These are phyloP conservation scores for Mycena chlorophos DNA, from an alignment of 768 basidiomycete species.

Conservation along the genomic window DNA sequence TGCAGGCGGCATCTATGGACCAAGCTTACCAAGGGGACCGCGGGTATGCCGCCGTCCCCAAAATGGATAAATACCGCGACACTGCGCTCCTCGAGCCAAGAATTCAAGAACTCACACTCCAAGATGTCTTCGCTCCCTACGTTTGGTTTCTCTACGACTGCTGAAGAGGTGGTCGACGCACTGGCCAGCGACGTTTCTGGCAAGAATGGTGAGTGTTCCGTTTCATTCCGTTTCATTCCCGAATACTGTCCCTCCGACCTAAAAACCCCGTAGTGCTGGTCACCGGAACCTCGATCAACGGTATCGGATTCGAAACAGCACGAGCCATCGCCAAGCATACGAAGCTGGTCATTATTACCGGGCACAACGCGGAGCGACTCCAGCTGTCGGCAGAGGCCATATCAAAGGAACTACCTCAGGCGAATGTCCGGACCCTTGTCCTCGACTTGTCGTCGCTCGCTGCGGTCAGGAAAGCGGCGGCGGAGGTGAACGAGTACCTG, in stretches of 20 bases:
- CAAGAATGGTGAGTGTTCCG: neutral
- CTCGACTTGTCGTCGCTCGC: slow-evolving; percentile 6
- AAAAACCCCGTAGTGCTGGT: neutral
- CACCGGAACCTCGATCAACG: neutral
- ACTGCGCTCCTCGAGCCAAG: too few relatives aligned
- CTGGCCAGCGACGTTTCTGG: neutral
- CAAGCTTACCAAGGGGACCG: too few relatives aligned
- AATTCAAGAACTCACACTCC: too few relatives aligned
- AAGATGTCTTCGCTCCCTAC: too few relatives aligned
- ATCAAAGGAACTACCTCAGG: neutral
- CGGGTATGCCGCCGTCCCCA: too few relatives aligned
- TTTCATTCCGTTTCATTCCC: neutral
- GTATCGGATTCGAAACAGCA: neutral
- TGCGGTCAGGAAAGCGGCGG: slow-evolving; percentile 7
- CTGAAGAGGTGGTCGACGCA: neutral
- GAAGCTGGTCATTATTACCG: slow-evolving; percentile 6
- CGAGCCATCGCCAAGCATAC: slow-evolving; percentile 4
- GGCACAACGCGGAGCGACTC: neutral
- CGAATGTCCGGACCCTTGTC: slow-evolving; percentile 1
- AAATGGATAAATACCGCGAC: too few relatives aligned
- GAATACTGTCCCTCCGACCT: neutral
- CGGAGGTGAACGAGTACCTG: slow-evolving; percentile 5
- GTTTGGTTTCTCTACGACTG: neutral
- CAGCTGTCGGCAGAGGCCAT: neutral
- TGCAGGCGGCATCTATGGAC: too few relatives aligned